phyloP scores from a whole-genome alignment of 495 filamentous ascomycete species.

The Penicillium daleae region DNA sequence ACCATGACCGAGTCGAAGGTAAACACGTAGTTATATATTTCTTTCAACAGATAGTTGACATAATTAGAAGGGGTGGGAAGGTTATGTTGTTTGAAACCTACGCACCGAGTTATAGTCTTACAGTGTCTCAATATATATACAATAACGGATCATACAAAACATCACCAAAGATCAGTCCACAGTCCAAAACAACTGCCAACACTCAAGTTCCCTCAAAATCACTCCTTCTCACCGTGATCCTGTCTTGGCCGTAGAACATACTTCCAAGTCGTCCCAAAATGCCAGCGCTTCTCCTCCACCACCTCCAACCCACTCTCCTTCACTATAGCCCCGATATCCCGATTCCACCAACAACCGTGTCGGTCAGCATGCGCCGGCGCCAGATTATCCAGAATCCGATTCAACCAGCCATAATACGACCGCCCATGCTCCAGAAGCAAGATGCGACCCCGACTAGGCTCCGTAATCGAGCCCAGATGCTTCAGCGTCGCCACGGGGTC shows the following conservation, averaged over 20 bases:
- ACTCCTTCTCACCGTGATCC: slow-evolving; percentile 14
- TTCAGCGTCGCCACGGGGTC: slow-evolving; percentile 71
- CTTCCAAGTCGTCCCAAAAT: slow-evolving; percentile 79
- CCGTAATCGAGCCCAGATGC: slow-evolving; percentile 46
- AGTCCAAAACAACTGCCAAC: not conserved
- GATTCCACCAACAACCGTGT: slow-evolving; percentile 97
- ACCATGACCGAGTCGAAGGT: too few relatives aligned
- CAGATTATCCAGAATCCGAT: slow-evolving; percentile 73
- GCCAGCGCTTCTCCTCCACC: slow-evolving; percentile 66
- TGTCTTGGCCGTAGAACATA: slow-evolving; percentile 59
- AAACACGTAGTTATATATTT: too few relatives aligned
- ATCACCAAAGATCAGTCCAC: not conserved
- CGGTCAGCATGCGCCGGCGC: slow-evolving; percentile 77
- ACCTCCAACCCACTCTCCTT: slow-evolving; percentile 81
- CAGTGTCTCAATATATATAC: not conserved
- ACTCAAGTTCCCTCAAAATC: not conserved
- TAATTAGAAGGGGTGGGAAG: not conserved
- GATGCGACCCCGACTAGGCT: slow-evolving; percentile 66
- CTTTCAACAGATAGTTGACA: too few relatives aligned
- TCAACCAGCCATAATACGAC: slow-evolving; percentile 75
- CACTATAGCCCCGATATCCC: slow-evolving; percentile 83
- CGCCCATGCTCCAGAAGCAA: slow-evolving; percentile 91
- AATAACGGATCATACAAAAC: not conserved
- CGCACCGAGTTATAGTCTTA: not conserved
- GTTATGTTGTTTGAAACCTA: not conserved